These are phyloP conservation scores for Meira miltonrushii DNA, from an alignment of 1,284 basidiomycete genomes.

Conservation along the genomic window DNA sequence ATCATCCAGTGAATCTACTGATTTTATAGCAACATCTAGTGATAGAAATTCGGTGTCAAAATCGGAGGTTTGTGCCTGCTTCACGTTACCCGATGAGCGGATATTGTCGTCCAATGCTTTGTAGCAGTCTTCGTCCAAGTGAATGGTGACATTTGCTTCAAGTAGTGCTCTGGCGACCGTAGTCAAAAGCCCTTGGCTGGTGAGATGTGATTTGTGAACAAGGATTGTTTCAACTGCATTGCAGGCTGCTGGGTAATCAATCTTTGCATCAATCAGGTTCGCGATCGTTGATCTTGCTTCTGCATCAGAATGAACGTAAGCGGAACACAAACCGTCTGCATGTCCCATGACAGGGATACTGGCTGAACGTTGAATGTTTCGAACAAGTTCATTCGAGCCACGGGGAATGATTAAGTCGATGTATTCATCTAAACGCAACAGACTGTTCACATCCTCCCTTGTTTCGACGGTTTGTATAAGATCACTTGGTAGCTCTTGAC, in stretches of 20 bases:
- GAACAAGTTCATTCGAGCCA: conserved; percentile 85
- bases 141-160: conserved; percentile 65
- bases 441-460: conserved; percentile 79
- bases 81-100: conserved; percentile 42
- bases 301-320: conserved; percentile 81
- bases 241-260: conserved; percentile 91
- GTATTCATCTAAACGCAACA: conserved; percentile 80
- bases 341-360: conserved; percentile 98
- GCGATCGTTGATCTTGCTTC: conserved; percentile 71
- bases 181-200: conserved; percentile 62
- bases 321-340: conserved; percentile 86
- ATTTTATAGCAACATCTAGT: conserved; percentile 62
- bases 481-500: conserved; percentile 62
- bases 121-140: conserved; percentile 63
- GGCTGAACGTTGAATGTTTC: conserved; percentile 79
- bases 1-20: conserved; percentile 64
- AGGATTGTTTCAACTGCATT: conserved; percentile 88
- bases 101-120: conserved; percentile 43
- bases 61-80: conserved; percentile 56
- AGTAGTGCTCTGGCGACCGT: conserved; percentile 70
- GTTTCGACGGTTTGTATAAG: conserved; percentile 91
- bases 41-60: conserved; percentile 77
- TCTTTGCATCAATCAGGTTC: conserved; percentile 87
- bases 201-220: conserved; percentile 62
- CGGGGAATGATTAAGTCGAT: conserved; percentile 96